These are phyloP conservation scores for Ogataea hybrid DNA, from an alignment of 1,139 yeast species.

Conservation along the genomic window DNA sequence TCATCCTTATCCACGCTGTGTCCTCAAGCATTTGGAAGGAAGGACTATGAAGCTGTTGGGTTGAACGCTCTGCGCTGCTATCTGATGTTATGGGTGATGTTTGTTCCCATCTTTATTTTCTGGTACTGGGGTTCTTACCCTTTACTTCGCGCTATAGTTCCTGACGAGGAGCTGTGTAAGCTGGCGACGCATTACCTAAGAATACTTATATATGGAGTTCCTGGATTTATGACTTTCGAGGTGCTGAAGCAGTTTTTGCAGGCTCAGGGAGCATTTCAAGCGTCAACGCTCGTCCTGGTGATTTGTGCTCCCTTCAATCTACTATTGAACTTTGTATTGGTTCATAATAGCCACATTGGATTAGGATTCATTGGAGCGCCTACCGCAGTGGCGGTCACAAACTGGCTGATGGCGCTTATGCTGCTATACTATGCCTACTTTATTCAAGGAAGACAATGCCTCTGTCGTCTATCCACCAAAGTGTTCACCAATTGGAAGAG, in stretches of 20 bases:
- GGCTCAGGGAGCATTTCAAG: constrained; percentile 77
- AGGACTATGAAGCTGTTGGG: constrained; percentile 62
- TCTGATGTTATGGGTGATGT: constrained; percentile 51
- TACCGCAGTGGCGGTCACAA: constrained; percentile 64
- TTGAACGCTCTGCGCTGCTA: constrained; percentile 65
- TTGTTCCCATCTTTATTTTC: constrained; percentile 52
- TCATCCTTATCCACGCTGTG: constrained; percentile 76
- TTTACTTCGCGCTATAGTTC: constrained; percentile 45
- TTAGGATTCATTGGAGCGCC: constrained; percentile 79
- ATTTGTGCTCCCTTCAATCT: constrained; percentile 74
- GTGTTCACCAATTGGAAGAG: constrained; percentile 50
- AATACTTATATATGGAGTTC: constrained; percentile 62
- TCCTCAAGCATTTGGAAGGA: constrained; percentile 73
- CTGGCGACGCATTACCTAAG: constrained; percentile 58
- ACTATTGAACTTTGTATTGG: constrained; percentile 57
- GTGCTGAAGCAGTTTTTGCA: constrained; percentile 70
- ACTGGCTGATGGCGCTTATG: constrained; percentile 61
- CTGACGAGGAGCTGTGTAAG: constrained; percentile 46
- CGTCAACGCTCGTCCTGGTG: constrained; percentile 65
- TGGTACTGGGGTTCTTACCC: constrained; percentile 56
- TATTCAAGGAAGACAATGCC: constrained; percentile 54
- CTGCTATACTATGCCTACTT: constrained; percentile 45
- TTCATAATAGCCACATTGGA: constrained; percentile 57
- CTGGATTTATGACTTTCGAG: constrained; percentile 71
- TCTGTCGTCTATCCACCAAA: constrained; percentile 45